phyloP scores from a whole-genome alignment of 1,284 basidiomycete genomes.

The Boletus sp. region DNA sequence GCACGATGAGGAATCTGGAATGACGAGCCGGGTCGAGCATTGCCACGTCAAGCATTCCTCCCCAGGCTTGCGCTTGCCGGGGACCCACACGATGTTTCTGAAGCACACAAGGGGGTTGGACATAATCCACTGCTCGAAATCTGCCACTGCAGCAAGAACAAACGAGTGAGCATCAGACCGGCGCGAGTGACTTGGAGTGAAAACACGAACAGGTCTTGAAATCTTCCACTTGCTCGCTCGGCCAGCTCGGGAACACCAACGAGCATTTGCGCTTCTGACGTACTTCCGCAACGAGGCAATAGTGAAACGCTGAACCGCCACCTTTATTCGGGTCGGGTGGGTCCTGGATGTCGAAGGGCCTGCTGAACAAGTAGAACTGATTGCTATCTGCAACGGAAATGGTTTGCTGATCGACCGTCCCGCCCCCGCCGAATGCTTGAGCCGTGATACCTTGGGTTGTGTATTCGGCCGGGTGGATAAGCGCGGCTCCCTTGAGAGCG shows the following conservation, averaged over 20 bases:
- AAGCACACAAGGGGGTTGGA: not conserved
- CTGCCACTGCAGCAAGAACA: constrained; percentile 2
- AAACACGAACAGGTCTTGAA: constrained; percentile 6
- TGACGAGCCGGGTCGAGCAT: constrained; percentile 3
- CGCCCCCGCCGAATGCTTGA: not conserved
- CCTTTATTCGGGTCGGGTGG: not conserved
- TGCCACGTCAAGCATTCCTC: not conserved
- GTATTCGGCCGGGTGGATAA: constrained; percentile 5
- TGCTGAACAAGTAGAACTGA: constrained; percentile 11
- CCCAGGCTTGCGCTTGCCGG: not conserved
- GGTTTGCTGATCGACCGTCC: not conserved
- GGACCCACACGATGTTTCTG: constrained; percentile 14
- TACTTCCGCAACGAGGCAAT: constrained; percentile 12
- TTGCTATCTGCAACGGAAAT: constrained; percentile 2
- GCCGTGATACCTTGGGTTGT: not conserved
- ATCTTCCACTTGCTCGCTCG: constrained; percentile 3
- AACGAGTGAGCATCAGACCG: not conserved
- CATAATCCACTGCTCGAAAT: constrained; percentile 4
- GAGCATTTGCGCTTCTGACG: constrained; percentile 14
- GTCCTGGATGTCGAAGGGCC: constrained; percentile 3
- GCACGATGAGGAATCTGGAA: constrained; percentile 4
- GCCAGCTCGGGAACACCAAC: constrained; percentile 7
- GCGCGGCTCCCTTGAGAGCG: not conserved
- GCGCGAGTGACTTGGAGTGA: not conserved
- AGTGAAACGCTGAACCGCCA: constrained; percentile 1